phyloP scores from a whole-genome alignment of 306 rosid genomes.

The Styphnolobium japonicum region DNA sequence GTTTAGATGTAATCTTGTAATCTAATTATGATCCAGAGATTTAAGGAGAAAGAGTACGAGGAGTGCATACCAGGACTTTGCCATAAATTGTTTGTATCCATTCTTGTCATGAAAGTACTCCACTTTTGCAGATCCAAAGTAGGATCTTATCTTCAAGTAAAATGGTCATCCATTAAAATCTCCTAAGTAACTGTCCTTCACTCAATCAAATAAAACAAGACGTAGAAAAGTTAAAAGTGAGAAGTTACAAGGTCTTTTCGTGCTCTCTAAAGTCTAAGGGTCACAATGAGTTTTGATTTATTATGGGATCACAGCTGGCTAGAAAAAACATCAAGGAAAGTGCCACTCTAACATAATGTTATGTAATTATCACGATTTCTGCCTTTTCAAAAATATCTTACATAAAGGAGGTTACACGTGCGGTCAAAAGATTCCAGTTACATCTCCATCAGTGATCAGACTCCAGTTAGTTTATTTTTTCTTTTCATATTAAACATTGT shows the following conservation, averaged over 20 bases:
- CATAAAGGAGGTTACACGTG: constrained; percentile 39
- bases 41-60: background rate
- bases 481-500: constrained; percentile 22
- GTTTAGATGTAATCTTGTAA: background rate
- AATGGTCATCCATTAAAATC: background rate
- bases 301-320: constrained; percentile 30
- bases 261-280: constrained; percentile 21
- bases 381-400: constrained; percentile 15
- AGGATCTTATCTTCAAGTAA: constrained; percentile 11
- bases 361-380: constrained; percentile 32
- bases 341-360: constrained; percentile 15
- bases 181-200: constrained; percentile 7
- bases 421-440: constrained; percentile 48
- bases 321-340: constrained; percentile 28
- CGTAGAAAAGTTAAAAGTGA: background rate
- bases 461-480: constrained; percentile 34
- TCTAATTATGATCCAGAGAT: background rate
- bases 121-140: constrained; percentile 15
- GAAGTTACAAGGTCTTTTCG: constrained; percentile 27
- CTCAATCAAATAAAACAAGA: constrained; percentile 17
- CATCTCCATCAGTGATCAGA: constrained; percentile 46
- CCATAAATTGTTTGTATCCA: background rate
- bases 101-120: constrained; percentile 9
- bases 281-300: constrained; percentile 1
- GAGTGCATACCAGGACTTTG: background rate